Conservation (phyloP, 345 rosid genomes). For the Salix brachista region DNA sequence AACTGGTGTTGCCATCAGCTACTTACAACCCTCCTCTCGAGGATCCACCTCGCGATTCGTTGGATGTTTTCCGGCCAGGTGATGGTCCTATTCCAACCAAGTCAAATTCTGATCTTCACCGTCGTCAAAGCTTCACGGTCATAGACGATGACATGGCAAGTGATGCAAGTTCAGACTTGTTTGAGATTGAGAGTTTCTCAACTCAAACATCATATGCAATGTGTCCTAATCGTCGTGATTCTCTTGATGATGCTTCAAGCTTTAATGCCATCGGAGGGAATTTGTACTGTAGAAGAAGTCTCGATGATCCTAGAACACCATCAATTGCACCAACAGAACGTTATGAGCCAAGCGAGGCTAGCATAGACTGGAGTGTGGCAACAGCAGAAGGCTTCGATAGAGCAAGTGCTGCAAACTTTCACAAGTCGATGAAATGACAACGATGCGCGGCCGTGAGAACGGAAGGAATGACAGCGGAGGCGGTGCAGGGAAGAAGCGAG, state of each 20-base stretch:
- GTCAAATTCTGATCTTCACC: slow-evolving; percentile 7
- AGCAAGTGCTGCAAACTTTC: slow-evolving; percentile 44
- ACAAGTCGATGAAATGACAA: slow-evolving; percentile 33
- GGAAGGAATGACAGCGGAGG: not conserved
- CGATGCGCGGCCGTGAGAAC: slow-evolving; percentile 17
- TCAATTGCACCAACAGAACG: slow-evolving; percentile 37
- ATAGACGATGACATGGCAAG: slow-evolving; percentile 64
- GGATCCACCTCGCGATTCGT: slow-evolving; percentile 51
- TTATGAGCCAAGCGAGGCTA: slow-evolving; percentile 87
- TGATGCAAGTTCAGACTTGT: slow-evolving; percentile 89
- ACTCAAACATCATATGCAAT: slow-evolving; percentile 44
- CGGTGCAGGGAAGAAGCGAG: slow-evolving; percentile 22
- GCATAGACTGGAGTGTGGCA: slow-evolving; percentile 86
- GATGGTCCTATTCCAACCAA: slow-evolving; percentile 18
- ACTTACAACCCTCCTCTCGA: slow-evolving; percentile 10
- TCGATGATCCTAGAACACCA: slow-evolving; percentile 28
- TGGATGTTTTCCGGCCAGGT: slow-evolving; percentile 47
- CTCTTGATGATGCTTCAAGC: slow-evolving; percentile 56
- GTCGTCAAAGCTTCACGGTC: slow-evolving; percentile 23
- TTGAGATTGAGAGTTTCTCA: slow-evolving; percentile 95
- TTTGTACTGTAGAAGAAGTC: slow-evolving; percentile 15
- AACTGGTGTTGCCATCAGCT: slow-evolving; percentile 9
- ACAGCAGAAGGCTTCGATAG: slow-evolving; percentile 63
- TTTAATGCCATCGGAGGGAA: slow-evolving; percentile 7
- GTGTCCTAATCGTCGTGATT: slow-evolving; percentile 33